Base-by-base conservation (phyloP, 768 basidiomycete genomes). In the Albatrellus ellisii region DNA sequence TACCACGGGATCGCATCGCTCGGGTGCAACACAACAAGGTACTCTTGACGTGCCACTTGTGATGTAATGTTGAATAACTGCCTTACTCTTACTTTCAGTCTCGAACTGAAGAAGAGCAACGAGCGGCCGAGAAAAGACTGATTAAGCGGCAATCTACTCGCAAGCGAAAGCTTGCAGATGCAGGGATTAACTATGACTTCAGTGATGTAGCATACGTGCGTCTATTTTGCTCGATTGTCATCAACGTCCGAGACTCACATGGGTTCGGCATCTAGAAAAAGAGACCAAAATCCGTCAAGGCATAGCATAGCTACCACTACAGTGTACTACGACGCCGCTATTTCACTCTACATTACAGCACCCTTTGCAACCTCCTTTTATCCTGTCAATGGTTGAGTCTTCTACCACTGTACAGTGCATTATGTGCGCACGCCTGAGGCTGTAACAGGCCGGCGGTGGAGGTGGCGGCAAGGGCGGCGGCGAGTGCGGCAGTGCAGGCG, bases 161-260 rank as follows among this genome's bases (percentile, higher is more conserved):
- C 47, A 83, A 88, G 56, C 73, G 73, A 37, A 89, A 88, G 62
- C 65, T 98, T 44, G 73, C 69, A 34, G 79, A 78, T 46, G 64
- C 70, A 6, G 94, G 91, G 4, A 94, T 99, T 57, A 70, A 80
- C 36, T 98, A 98, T 54, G 76, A 90, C 50, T 79, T 94, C 40
- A 73, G 78, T 31, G 65, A 67, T n/a, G 77, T 77, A 35, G 77
- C 78, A 56, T 95, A 92, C 64, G 88, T 90, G 58, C 62, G 87
- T 72, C 20, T 24, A 6, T 6, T 10, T 31, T 6, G 14, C 11
- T 22, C n/a, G 4, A 11, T 10, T 6, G 14, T 26, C 18, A 9
- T 18, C 18, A 31, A 20, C 12, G 10, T 11, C 14, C 11, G 10
- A 9, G 15, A 6, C 26, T 31, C 6, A 41, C 6, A 6, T 4